phyloP scores from a whole-genome alignment of 129 eudicot genomes.

The Flaveria brownii region DNA sequence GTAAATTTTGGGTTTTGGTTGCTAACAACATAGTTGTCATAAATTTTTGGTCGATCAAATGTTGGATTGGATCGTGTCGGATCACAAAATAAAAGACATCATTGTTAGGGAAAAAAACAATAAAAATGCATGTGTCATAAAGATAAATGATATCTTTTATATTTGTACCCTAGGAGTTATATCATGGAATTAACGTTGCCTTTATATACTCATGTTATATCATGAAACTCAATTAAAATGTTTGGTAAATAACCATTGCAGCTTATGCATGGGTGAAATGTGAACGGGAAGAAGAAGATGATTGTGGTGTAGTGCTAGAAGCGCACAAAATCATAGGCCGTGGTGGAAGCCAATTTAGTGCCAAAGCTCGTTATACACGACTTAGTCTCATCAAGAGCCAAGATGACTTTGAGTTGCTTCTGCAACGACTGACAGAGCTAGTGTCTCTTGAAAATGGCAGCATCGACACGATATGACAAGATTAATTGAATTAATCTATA shows the following conservation, averaged over 20 bases:
- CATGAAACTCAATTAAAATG: neutral
- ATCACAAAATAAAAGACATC: too few species aligned
- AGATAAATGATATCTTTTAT: too few species aligned
- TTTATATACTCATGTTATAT: neutral
- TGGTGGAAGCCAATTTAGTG: conserved; percentile 32
- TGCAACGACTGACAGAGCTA: neutral
- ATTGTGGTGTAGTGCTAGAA: conserved; percentile 37
- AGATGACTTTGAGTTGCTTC: conserved; percentile 44
- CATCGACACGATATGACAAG: neutral
- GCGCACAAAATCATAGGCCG: conserved; percentile 42
- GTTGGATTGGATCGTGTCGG: too few species aligned
- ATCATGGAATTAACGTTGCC: too few species aligned
- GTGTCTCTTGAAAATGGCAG: neutral
- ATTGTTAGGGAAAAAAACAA: too few species aligned
- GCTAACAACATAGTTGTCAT: too few species aligned
- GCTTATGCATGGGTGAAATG: conserved; percentile 76
- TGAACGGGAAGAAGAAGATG: conserved; percentile 49
- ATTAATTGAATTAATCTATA: neutral
- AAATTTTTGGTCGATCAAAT: too few species aligned
- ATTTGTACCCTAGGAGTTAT: too few species aligned
- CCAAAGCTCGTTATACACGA: conserved; percentile 34
- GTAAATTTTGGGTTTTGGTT: too few species aligned
- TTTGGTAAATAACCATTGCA: conserved; percentile 16
- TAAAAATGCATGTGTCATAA: too few species aligned
- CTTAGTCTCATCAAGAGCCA: conserved; percentile 52